Evolutionary conservation across 163 green algal species (phyloP), one percentile per base, ranked within the genome.

Genomic region (Prototheca stagnorum): DNA sequence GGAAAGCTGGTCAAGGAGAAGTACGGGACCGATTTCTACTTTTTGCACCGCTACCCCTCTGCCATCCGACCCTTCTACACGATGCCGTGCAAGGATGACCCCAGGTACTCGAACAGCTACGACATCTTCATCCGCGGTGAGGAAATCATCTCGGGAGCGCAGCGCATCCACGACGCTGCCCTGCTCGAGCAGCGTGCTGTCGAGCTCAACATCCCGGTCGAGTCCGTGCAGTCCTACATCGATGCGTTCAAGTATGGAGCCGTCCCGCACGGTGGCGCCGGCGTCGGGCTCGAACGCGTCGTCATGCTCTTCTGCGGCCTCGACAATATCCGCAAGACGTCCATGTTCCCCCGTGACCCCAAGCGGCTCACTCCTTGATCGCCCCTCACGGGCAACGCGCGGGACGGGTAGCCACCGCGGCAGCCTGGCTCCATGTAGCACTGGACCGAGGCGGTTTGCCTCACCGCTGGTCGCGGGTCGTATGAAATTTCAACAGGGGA

Each of bases 91-190:
- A 65, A 79, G 19, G 76, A 89, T 45, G 76, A 97, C 68, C 37
- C 66, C 5, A 36, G 60, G 26, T 92, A 92, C 70, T 89, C 73
- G 65, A 95, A 94, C 75, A 95, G 82, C 7, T 99, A 91, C 53
- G 90, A 97, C 60, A 80, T 99, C 20, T 99, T 99, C 70, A 97
- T 99, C 51, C 74, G 90, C 15, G 89, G 90, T 3, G 90, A 99
- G 72, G 90, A 99, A 61, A 99, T 99, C 72, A 96, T 99, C 59
- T 92, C 69, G 2, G 84, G 85, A 0, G 90, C 89, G 35, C 60
- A 70, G 59, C 73, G 90, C 6, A 69, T 99, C 22, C 90, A 99
- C 66, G 84, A 95, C 54, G 49, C 90, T 1, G 67, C 82, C 22
- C 65, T 98, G 44, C 78, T 98, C 4, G 64, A 56, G 43, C 64